Evolutionary conservation across 768 basidiomycete species (phyloP).

Genomic region (Leccinum broughii): DNA sequence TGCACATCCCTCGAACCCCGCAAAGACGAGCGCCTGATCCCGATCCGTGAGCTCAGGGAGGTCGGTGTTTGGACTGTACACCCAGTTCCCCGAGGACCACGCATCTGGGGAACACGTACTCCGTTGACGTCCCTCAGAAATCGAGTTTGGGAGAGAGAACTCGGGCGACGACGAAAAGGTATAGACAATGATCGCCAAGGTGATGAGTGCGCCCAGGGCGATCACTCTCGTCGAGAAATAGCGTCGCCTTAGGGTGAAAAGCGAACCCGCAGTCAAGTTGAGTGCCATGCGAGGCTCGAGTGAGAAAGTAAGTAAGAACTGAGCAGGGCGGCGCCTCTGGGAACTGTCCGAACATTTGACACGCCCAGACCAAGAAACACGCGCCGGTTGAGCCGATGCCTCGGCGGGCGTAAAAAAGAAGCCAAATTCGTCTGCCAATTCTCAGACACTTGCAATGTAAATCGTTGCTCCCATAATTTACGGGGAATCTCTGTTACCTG

Average conservation of each 20-base stretch:
- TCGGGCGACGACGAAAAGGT: slow-evolving; percentile 29
- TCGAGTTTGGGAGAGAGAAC: slow-evolving; percentile 3
- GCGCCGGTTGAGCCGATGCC: too few species aligned
- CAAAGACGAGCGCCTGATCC: slow-evolving; percentile 49
- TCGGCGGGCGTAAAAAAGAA: too few species aligned
- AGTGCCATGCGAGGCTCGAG: slow-evolving; percentile 6
- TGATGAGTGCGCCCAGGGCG: slow-evolving; percentile 27
- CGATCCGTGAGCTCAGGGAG: slow-evolving; percentile 35
- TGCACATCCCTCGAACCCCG: slow-evolving; percentile 64
- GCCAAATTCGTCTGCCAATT: too few species aligned
- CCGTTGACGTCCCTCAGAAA: slow-evolving; percentile 30
- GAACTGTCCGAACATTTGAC: not conserved
- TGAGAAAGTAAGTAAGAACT: not conserved
- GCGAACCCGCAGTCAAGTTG: not conserved
- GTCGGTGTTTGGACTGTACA: slow-evolving; percentile 37
- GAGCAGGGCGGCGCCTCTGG: too few species aligned
- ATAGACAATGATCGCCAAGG: slow-evolving; percentile 30
- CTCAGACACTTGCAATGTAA: not conserved
- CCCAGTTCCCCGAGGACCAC: slow-evolving; percentile 44
- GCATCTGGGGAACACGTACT: slow-evolving; percentile 36
- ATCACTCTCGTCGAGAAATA: slow-evolving; percentile 25
- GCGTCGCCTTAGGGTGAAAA: slow-evolving; percentile 24
- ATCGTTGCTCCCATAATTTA: too few species aligned
- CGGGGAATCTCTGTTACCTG: too few species aligned
- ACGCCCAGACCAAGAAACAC: too few species aligned